Evolutionary conservation across 495 filamentous ascomycete genomes (phyloP).

Genomic region (Baudoinia panamericana): DNA sequence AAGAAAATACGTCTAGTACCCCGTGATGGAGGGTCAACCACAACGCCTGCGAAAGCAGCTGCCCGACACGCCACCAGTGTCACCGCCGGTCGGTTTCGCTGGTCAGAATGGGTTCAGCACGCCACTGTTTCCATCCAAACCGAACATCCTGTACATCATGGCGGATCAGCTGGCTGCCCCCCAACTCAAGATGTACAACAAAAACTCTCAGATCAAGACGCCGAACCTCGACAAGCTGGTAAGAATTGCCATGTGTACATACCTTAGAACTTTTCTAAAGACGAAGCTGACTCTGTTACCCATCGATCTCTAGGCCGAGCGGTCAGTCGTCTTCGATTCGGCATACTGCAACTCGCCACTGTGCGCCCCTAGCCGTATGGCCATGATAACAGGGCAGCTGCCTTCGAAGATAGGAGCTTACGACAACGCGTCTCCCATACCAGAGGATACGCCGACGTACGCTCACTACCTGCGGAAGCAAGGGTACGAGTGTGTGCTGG

Average conservation of each 20-base stretch:
- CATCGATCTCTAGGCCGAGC: too few species aligned
- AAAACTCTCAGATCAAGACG: conserved; percentile 67
- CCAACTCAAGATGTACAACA: conserved; percentile 69
- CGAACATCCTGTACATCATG: conserved; percentile 81
- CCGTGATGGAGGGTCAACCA: conserved; percentile 11
- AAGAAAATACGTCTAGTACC: neutral
- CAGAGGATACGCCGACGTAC: conserved; percentile 67
- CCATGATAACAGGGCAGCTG: conserved; percentile 76
- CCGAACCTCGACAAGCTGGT: conserved; percentile 72
- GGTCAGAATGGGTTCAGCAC: conserved; percentile 20
- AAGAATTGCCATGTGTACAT: too few species aligned
- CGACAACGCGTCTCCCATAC: conserved; percentile 70
- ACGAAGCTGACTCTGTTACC: too few species aligned
- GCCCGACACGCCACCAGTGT: conserved; percentile 17
- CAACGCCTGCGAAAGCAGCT: conserved; percentile 14
- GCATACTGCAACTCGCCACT: conserved; percentile 84
- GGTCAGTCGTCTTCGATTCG: conserved; percentile 71
- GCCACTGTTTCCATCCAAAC: conserved; percentile 30
- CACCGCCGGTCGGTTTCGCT: conserved; percentile 16
- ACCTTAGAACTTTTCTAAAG: too few species aligned
- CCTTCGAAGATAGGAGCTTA: conserved; percentile 77
- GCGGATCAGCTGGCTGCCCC: conserved; percentile 85
- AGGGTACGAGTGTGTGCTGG: conserved; percentile 77
- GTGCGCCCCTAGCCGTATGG: conserved; percentile 77
- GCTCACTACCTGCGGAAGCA: conserved; percentile 75